These are phyloP conservation scores for Astraeus odoratus DNA, from an alignment of 768 basidiomycete genomes.

Conservation along the genomic window DNA sequence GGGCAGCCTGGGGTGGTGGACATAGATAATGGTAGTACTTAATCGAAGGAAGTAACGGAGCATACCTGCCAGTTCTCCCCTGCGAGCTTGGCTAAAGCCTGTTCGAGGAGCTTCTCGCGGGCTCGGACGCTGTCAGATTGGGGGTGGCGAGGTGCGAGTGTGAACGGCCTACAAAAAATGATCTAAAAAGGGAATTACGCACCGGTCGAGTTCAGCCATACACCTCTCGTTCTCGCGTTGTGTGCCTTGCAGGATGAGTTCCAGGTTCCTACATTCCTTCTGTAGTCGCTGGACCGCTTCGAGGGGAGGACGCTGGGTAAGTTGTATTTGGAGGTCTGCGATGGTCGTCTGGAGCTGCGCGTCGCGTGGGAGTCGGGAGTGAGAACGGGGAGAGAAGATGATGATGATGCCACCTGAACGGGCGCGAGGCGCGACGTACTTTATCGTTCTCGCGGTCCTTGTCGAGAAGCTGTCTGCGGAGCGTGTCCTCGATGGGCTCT, in stretches of 20 bases:
- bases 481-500: constrained; percentile 52
- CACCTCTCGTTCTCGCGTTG: constrained; percentile 82
- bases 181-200: no score
- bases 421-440: no score
- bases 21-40: background rate
- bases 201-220: constrained; percentile 78
- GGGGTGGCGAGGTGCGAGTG: no score
- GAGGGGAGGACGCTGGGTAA: constrained; percentile 60
- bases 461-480: constrained; percentile 58
- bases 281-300: constrained; percentile 60
- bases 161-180: no score
- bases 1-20: constrained; percentile 15
- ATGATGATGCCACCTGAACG: no score
- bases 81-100: constrained; percentile 59
- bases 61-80: constrained; percentile 82
- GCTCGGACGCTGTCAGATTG: constrained; percentile 42
- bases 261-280: constrained; percentile 69
- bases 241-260: constrained; percentile 70
- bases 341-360: constrained; percentile 57
- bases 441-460: constrained; percentile 68
- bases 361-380: background rate
- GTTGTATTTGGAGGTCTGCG: constrained; percentile 54
- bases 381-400: background rate
- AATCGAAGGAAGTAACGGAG: background rate
- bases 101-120: constrained; percentile 74